Percentiles rank a stretch among this genome's conserved stretches.
These are phyloP conservation scores for Teunomyces barrocoloradensis DNA, from an alignment of 805 yeast species.

Conservation along the genomic window DNA sequence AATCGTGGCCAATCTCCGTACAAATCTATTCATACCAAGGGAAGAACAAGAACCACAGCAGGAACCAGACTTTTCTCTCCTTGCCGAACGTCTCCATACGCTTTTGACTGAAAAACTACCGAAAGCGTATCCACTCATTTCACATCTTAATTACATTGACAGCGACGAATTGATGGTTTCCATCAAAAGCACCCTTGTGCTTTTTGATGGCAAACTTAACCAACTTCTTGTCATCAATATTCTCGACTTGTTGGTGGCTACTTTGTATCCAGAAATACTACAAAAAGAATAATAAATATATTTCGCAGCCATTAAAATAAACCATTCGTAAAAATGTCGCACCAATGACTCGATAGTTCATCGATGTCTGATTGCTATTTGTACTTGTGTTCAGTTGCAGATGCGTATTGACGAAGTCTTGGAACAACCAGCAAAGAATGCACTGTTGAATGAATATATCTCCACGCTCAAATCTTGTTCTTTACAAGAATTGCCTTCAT, in stretches of 20 bases:
- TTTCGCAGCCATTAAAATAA: not conserved
- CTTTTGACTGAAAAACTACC: constrained; percentile 7
- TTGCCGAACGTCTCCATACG: constrained; percentile 14
- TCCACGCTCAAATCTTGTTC: not conserved
- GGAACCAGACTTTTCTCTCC: not conserved
- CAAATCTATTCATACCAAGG: constrained; percentile 11
- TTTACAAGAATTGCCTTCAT: not conserved
- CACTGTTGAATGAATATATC: not conserved
- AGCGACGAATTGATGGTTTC: constrained; percentile 7
- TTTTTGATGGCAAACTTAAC: constrained; percentile 32
- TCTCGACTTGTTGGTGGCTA: constrained; percentile 40
- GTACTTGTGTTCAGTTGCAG: no score
- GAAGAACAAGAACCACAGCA: not conserved
- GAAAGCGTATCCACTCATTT: not conserved
- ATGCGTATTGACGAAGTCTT: no score
- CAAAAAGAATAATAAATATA: not conserved
- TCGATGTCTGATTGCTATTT: no score
- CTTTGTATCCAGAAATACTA: constrained; percentile 37
- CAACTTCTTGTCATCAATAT: constrained; percentile 41
- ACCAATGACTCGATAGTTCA: no score
- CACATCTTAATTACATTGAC: constrained; percentile 6
- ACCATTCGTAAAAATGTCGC: not conserved
- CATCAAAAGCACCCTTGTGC: constrained; percentile 8
- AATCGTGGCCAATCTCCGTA: constrained; percentile 12
- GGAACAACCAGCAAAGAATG: no score